These are phyloP conservation scores for Pontederia crassipes DNA, from an alignment of 176 grass and related monocot species.

Conservation along the genomic window DNA sequence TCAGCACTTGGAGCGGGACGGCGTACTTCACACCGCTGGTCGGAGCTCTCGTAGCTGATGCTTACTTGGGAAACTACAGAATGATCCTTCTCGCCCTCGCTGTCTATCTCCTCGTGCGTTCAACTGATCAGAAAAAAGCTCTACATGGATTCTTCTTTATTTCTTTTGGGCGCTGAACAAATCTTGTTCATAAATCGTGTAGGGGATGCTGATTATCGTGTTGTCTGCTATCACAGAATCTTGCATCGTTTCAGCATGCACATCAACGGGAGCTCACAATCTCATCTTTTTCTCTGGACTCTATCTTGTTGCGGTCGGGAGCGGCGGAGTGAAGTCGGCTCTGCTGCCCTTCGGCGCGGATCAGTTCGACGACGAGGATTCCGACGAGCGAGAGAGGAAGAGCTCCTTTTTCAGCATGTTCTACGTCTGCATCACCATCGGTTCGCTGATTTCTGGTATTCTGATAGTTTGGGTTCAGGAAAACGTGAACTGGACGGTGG, in stretches of 20 bases:
- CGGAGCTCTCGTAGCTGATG: conserved; percentile 9
- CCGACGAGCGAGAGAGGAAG: not conserved
- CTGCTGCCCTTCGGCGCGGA: conserved; percentile 1
- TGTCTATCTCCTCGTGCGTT: conserved; percentile 5
- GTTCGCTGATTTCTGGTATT: not conserved
- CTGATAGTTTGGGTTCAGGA: conserved; percentile 9
- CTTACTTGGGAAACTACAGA: conserved; percentile 6
- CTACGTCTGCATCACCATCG: not conserved
- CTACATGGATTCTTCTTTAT: too few relatives aligned
- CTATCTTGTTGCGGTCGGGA: not conserved
- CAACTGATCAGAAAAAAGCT: too few relatives aligned
- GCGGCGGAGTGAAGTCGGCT: conserved; percentile 1
- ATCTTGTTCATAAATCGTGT: too few relatives aligned
- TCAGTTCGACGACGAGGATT: not conserved
- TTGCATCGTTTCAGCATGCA: not conserved
- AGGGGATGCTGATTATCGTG: not conserved
- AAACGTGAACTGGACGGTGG: not conserved
- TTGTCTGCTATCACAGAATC: not conserved
- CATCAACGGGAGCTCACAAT: not conserved
- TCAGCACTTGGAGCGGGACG: conserved; percentile 4
- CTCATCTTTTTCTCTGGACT: not conserved
- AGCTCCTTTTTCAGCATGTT: conserved; percentile 7
- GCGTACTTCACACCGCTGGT: conserved; percentile 5
- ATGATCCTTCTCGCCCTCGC: not conserved
- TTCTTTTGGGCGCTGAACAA: too few relatives aligned